A percentile compares a stretch with the other conserved stretches of the same genome.
Conservation (phyloP, 306 rosid genomes). For the Psophocarpus tetragonolobus region DNA sequence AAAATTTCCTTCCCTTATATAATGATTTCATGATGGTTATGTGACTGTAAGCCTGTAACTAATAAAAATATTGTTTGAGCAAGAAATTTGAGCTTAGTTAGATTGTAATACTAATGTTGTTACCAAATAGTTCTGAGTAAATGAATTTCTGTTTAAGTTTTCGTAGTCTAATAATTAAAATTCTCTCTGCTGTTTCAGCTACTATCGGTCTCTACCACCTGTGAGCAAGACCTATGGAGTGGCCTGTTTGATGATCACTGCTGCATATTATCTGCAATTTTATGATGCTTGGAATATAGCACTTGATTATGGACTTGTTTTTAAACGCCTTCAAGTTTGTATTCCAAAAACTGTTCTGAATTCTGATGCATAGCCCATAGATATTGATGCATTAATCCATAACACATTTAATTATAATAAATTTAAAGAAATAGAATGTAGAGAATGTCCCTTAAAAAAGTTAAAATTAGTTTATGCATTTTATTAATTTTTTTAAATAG, state of each 20-base stretch:
- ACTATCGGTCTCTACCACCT: constrained; percentile 68
- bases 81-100: too few relatives aligned
- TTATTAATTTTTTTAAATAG: too few relatives aligned
- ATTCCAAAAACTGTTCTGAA: background rate
- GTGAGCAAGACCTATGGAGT: constrained; percentile 77
- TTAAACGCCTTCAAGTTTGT: constrained; percentile 62
- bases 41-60: background rate
- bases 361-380: background rate
- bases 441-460: too few relatives aligned
- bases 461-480: too few relatives aligned
- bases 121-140: background rate
- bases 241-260: constrained; percentile 64
- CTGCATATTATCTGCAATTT: constrained; percentile 52
- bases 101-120: background rate
- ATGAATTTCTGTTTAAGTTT: background rate
- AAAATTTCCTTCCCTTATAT: constrained; percentile 1
- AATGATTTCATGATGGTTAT: background rate
- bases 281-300: constrained; percentile 30
- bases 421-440: too few relatives aligned
- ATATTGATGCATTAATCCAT: background rate
- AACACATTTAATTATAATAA: too few relatives aligned
- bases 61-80: too few relatives aligned
- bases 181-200: constrained; percentile 42
- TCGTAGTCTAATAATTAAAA: background rate
- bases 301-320: constrained; percentile 44